Evolutionary conservation across 305 asterid genomes (phyloP).

Genomic region (Fraxinus sp.): DNA sequence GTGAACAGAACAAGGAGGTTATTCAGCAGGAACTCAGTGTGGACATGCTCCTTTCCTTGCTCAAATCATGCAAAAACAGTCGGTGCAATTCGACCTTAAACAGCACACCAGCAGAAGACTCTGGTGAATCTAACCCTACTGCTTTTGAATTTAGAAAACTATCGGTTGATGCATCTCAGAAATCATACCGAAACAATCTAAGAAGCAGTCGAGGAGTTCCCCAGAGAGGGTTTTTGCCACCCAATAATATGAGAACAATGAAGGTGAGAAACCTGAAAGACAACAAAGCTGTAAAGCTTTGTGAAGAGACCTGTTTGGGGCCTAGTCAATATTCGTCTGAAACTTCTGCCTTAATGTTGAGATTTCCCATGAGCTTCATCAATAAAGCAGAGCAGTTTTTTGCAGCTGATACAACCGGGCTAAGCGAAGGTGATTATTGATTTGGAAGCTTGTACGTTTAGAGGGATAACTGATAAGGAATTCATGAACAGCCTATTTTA

Average conservation of each 20-base stretch:
- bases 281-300: slow-evolving; percentile 45
- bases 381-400: slow-evolving; percentile 80
- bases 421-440: slow-evolving; percentile 30
- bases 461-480: neutral
- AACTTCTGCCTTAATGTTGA: slow-evolving; percentile 55
- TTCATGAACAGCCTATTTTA: neutral
- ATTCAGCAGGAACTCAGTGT: slow-evolving; percentile 96
- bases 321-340: slow-evolving; percentile 40
- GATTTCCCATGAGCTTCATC: slow-evolving; percentile 71
- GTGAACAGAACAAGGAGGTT: slow-evolving; percentile 88
- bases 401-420: slow-evolving; percentile 37
- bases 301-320: slow-evolving; percentile 55
- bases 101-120: slow-evolving; percentile 37
- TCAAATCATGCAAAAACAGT: slow-evolving; percentile 68
- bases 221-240: slow-evolving; percentile 40
- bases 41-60: slow-evolving; percentile 91
- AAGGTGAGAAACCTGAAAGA: slow-evolving; percentile 63
- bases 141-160: slow-evolving; percentile 48
- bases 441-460: slow-evolving; percentile 4
- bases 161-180: slow-evolving; percentile 50
- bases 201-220: slow-evolving; percentile 47
- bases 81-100: slow-evolving; percentile 24
- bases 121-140: slow-evolving; percentile 42
- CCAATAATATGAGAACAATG: slow-evolving; percentile 37
- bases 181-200: slow-evolving; percentile 36